Base-by-base conservation (phyloP, 768 basidiomycete species). In the Russula griseocarnosa region DNA sequence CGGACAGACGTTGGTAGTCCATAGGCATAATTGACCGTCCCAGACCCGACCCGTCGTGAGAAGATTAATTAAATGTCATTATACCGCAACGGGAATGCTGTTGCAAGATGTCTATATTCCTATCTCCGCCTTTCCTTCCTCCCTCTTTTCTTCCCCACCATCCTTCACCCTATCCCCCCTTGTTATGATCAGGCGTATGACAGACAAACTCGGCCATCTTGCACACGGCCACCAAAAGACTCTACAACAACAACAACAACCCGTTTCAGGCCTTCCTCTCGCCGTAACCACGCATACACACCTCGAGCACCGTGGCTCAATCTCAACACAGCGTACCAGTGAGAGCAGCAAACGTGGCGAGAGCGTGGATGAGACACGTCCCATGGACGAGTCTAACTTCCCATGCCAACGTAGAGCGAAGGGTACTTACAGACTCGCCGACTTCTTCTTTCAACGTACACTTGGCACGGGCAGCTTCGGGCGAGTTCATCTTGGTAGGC, bases 401-500 rank as follows among this genome's bases (percentile, higher is more conserved):
- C 73, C 76, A 16, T 72, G 75, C 28, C 73, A 77, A 22, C 76
- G 79, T 49, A 75, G 86, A 61, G 80, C 82, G 16, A 86, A 84
- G 69, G 88, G 86, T 28, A 80, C 79, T 20, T 93, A 92, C 74
- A 82, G 83, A 32, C 81, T 94, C 24, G 69, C 79, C 49, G 92
- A 94, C 72, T 94, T 93, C 67, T 82, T 85, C 67, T 86, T 94
- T 66, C 86, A 90, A 69, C 79, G 91, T 30, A 94, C 90, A 16
- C 74, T 94, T 56, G 96, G 97, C 0, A 98, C 94, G 1, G 97
- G 97, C 1, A 97, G 94, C 71, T 98, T 99, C 74, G 97, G 97
- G 1, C 84, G 94, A n/a, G 97, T 99, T 0, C 92, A 93, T 75
- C 78, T 94, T 46, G 92, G 92, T 92, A 71, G 58, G 76, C 46